These are phyloP conservation scores for Diplodia mutila DNA, from an alignment of 2,329 filamentous ascomycete species.

Conservation along the genomic window DNA sequence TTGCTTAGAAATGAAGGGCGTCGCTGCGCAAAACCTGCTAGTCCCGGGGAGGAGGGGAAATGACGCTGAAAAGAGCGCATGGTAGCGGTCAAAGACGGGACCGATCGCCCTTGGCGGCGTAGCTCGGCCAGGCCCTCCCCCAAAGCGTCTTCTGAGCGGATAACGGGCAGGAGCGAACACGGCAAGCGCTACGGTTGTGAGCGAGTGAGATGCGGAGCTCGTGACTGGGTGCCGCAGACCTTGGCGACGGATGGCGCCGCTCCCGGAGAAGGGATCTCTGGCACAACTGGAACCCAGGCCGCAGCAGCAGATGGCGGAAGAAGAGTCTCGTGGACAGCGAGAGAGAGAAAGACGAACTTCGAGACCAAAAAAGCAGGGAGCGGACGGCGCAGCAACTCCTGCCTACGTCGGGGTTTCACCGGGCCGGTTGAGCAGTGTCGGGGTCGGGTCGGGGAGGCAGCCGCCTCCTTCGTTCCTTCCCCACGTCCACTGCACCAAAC, in stretches of 20 bases:
- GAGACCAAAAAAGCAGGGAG: neutral
- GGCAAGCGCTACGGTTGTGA: neutral
- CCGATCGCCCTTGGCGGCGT: neutral
- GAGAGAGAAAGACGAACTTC: neutral
- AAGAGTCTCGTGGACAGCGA: neutral
- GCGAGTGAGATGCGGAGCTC: neutral
- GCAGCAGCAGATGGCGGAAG: no score
- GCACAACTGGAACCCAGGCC: neutral
- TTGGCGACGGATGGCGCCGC: neutral
- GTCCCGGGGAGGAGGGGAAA: neutral
- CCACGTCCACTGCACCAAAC: neutral
- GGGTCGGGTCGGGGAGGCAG: neutral
- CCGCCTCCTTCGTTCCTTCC: neutral
- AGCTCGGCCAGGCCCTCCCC: neutral
- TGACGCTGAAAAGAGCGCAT: conserved; percentile 1
- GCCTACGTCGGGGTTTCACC: neutral
- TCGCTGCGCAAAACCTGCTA: neutral
- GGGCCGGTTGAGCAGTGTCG: neutral
- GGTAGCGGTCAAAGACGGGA: neutral
- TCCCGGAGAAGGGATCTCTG: neutral
- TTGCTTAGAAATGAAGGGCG: neutral
- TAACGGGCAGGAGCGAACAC: neutral
- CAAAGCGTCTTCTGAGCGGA: neutral
- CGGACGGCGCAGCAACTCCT: neutral
- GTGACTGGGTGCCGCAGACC: neutral